Percentiles rank a stretch among this genome's conserved stretches.
These are phyloP conservation scores for Phytophthora melonis DNA, from an alignment of 352 stramenopile species.

Conservation along the genomic window DNA sequence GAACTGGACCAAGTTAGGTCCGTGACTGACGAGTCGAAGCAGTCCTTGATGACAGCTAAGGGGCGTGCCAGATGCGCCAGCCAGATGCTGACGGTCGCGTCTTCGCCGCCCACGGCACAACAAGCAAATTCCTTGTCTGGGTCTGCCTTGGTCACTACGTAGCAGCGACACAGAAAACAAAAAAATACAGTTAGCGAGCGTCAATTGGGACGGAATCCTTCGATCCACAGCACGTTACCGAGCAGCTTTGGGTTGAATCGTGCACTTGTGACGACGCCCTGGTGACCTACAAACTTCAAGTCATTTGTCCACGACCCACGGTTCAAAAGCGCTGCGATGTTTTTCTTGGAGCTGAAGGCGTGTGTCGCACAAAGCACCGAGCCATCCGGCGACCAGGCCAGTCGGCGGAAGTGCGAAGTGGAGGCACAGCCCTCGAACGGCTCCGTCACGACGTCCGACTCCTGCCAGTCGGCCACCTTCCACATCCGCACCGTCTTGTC, in stretches of 20 bases:
- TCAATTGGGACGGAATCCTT: not conserved
- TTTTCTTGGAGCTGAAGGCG: conserved; percentile 89
- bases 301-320: conserved; percentile 84
- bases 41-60: conserved; percentile 83
- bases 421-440: conserved; percentile 83
- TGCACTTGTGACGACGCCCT: conserved; percentile 80
- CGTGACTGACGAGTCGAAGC: conserved; percentile 86
- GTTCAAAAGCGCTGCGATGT: conserved; percentile 83
- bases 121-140: conserved; percentile 88
- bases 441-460: conserved; percentile 66
- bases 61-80: conserved; percentile 80
- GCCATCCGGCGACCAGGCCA: conserved; percentile 88
- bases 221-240: conserved; percentile 26
- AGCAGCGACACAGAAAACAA: not conserved
- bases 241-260: conserved; percentile 88
- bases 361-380: conserved; percentile 85
- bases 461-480: conserved; percentile 84
- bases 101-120: conserved; percentile 83
- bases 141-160: conserved; percentile 54
- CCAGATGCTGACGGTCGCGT: conserved; percentile 90
- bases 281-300: conserved; percentile 88
- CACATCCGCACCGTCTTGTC: conserved; percentile 90
- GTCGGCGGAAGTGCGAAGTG: conserved; percentile 83
- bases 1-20: conserved; percentile 79
- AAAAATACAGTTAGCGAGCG: conserved; percentile 9